These are phyloP conservation scores for Ammopiptanthus mongolicus DNA, from an alignment of 306 rosid species.

Conservation along the genomic window DNA sequence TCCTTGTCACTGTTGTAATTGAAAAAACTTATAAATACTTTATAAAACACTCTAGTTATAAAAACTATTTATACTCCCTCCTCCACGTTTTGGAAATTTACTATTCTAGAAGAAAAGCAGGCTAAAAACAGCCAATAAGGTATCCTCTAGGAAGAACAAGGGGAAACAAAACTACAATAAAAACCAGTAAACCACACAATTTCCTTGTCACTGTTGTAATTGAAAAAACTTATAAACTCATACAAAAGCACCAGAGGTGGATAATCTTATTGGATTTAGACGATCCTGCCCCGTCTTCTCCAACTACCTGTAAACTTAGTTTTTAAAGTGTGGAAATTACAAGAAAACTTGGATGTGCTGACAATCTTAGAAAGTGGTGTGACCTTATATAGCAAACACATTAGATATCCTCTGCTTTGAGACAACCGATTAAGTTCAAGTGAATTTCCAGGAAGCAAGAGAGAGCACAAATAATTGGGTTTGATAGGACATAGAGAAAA, in stretches of 20 bases:
- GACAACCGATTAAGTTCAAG: neutral
- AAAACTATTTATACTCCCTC: neutral
- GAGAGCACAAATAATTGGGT: neutral
- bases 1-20: slow-evolving; percentile 8
- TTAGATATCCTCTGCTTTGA: neutral
- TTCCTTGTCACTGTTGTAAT: slow-evolving; percentile 6
- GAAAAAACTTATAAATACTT: neutral
- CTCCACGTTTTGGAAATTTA: slow-evolving; percentile 6
- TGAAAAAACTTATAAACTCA: neutral
- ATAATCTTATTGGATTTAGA: neutral
- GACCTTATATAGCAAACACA: neutral
- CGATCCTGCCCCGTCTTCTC: neutral
- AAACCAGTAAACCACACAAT: neutral
- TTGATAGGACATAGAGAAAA: neutral
- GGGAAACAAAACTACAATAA: neutral
- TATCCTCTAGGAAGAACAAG: neutral
- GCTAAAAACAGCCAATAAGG: slow-evolving; percentile 1
- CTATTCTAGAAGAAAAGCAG: neutral
- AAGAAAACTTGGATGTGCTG: neutral
- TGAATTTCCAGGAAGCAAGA: neutral
- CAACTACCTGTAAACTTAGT: neutral
- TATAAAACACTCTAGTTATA: neutral
- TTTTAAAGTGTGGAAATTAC: neutral
- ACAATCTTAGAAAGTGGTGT: slow-evolving; percentile 1
- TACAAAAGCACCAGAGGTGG: neutral